Conservation (phyloP, 345 rosid genomes). For the Salix dunnii region DNA sequence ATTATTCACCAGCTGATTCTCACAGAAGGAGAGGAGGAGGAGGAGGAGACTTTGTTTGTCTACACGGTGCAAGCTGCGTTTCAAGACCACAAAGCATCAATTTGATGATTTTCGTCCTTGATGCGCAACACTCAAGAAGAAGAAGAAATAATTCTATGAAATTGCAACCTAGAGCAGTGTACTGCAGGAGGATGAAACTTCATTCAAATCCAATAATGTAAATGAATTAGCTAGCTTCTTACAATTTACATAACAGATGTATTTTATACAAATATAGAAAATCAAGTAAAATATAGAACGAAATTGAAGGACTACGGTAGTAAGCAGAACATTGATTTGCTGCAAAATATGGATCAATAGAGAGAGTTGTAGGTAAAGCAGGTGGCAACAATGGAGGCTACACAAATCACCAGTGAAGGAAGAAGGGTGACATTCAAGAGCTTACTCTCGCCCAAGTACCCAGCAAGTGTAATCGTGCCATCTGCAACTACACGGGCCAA, state of each 20-base stretch:
- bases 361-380: conserved; percentile 91
- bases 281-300: background rate
- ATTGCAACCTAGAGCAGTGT: background rate
- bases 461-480: conserved; percentile 84
- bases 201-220: conserved; percentile 2
- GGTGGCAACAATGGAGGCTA: conserved; percentile 77
- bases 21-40: no score
- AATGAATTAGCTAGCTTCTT: conserved; percentile 12
- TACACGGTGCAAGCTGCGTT: no score
- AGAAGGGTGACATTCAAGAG: conserved; percentile 82
- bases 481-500: conserved; percentile 96
- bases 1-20: no score
- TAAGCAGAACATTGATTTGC: background rate
- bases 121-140: no score
- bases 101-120: no score
- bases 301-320: background rate
- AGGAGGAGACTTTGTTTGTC: no score
- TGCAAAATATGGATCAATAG: conserved; percentile 37
- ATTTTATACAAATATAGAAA: background rate
- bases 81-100: no score
- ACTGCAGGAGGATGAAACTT: background rate
- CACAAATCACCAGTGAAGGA: conserved; percentile 75
- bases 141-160: background rate
- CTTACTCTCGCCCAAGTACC: conserved; percentile 62
- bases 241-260: background rate